Evolutionary conservation across 768 basidiomycete species (phyloP), one percentile per base, ranked within the genome.

Genomic region (Leccinellum albellum): DNA sequence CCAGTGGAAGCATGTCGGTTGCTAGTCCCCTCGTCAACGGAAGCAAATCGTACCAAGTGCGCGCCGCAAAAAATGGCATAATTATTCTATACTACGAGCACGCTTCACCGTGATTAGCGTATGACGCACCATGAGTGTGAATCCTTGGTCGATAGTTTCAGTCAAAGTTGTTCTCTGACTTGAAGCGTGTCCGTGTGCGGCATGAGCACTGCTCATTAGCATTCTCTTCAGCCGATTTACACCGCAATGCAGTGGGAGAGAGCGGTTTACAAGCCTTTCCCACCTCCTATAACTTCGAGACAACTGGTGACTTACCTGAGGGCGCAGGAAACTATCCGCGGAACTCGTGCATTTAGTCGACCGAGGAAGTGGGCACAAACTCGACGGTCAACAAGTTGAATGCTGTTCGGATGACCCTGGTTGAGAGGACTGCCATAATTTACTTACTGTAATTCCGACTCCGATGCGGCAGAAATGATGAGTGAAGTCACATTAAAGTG

Each of bases 21-120:
- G 15, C 57, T 45, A 24, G 46, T 17, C 51, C 47, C 5, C 53
- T 59, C 44, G 12, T 59, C 55, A 62, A 57, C 32, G 47, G 50
- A 3, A 42, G 12, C 20, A 23, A 54, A 1, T 59, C 46, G 24
- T 24, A 17, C 9, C 26, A 24, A 40, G 50, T 57, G 40, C 53
- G 47, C 20, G 31, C 56, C 21, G 20, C 40, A 42, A 40, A 51
- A 40, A 55, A 56, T 20, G 63, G 62, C 17, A 44, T 56, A 10
- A 17, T 4, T 26, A 31, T n/a, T 26, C 52, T 23, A 6, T 59
- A n/a, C 40, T 20, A 23, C 20, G 8, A 50, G 60, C 57, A 26
- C 26, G 55, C 33, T 32, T 35, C 49, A 20, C 53, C 37, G 54
- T 49, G 56, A 58, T 61, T 54, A 29, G 33, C 31, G 26, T 56